These are phyloP conservation scores for Entelexis sorbosivorans DNA, from an alignment of 1,139 yeast genomes.

Conservation along the genomic window DNA sequence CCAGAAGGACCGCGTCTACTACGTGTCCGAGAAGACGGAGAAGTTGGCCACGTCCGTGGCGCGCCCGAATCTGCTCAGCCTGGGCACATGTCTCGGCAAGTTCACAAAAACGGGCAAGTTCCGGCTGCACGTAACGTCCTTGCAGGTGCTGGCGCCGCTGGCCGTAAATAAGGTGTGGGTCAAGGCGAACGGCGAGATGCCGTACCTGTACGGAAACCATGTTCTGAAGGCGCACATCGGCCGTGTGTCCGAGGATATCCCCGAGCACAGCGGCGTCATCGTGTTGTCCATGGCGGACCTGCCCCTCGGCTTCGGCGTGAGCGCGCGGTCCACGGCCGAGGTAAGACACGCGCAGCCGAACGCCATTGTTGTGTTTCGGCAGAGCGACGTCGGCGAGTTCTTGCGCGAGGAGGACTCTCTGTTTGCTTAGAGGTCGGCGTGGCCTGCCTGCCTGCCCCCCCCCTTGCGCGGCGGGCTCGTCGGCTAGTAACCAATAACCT, in stretches of 20 bases:
- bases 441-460: too few species aligned
- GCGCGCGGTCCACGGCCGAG: constrained; percentile 87
- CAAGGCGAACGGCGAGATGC: constrained; percentile 97
- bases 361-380: constrained; percentile 90
- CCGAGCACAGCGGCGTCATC: constrained; percentile 94
- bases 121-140: constrained; percentile 85
- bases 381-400: constrained; percentile 95
- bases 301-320: constrained; percentile 92
- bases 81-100: constrained; percentile 89
- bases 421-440: constrained; percentile 54
- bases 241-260: constrained; percentile 92
- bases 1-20: constrained; percentile 93
- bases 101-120: constrained; percentile 97
- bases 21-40: constrained; percentile 68
- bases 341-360: constrained; percentile 84
- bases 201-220: constrained; percentile 91
- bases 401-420: constrained; percentile 95
- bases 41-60: constrained; percentile 84
- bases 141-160: constrained; percentile 68
- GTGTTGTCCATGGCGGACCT: constrained; percentile 84
- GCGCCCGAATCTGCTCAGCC: constrained; percentile 77
- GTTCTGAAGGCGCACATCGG: constrained; percentile 95
- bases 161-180: constrained; percentile 96
- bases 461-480: too few species aligned
- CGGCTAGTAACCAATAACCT: not conserved